phyloP scores from a whole-genome alignment of 2,329 filamentous ascomycete species.

The Graphilbum fragrans region DNA sequence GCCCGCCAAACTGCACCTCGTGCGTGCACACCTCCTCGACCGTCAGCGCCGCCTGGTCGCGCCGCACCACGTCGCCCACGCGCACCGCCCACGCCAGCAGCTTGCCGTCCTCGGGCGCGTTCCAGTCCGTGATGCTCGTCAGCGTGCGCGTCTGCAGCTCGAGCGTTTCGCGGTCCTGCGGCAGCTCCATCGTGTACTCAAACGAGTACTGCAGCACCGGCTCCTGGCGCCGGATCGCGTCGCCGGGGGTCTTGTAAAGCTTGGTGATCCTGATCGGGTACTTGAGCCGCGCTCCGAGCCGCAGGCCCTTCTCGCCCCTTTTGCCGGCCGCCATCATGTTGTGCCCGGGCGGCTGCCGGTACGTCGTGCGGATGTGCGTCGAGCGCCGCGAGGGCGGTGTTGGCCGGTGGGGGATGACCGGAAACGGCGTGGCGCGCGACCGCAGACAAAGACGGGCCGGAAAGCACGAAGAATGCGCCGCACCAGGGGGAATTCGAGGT shows the following conservation, averaged over 20 bases:
- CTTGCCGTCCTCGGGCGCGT: constrained; percentile 71
- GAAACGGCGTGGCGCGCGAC: constrained; percentile 6
- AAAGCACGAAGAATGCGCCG: constrained; percentile 1
- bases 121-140: constrained; percentile 64
- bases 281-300: constrained; percentile 53
- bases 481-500: background rate
- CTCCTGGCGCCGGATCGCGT: constrained; percentile 63
- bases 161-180: constrained; percentile 42
- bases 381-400: constrained; percentile 8
- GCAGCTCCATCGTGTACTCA: constrained; percentile 64
- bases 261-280: constrained; percentile 91
- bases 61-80: constrained; percentile 51
- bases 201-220: constrained; percentile 81
- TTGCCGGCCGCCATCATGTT: constrained; percentile 8
- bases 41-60: constrained; percentile 50
- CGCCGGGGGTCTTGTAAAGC: constrained; percentile 64
- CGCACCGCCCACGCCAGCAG: constrained; percentile 65
- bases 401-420: constrained; percentile 2
- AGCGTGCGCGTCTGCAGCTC: constrained; percentile 55
- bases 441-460: background rate
- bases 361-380: constrained; percentile 7
- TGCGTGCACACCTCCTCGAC: constrained; percentile 89
- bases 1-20: constrained; percentile 77
- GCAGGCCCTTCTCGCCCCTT: constrained; percentile 22
- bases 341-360: constrained; percentile 2